Evolutionary conservation across 176 grass and related monocot genomes (phyloP).

Genomic region (Triticum aestivum): IWGSC_CS_RefSeq_v2.1 NC_057803.1:707341354-707341853

Average conservation of each 20-base stretch:
- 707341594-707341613: neutral
- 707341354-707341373: slow-evolving; percentile 60
- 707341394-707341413: slow-evolving; percentile 33
- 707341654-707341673: neutral
- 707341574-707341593: neutral
- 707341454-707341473: slow-evolving; percentile 4
- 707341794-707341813: neutral
- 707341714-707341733: slow-evolving; percentile 59
- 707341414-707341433: neutral
- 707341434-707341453: neutral
- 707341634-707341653: neutral
- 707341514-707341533: neutral
- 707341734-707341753: slow-evolving; percentile 92
- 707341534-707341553: neutral
- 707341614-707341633: neutral
- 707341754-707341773: slow-evolving; percentile 94
- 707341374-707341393: slow-evolving; percentile 94
- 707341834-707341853: neutral
- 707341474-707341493: neutral
- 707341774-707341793: too few relatives aligned
- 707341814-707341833: neutral
- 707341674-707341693: slow-evolving; percentile 10
- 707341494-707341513: neutral
- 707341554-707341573: neutral
- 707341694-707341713: slow-evolving; percentile 66